phyloP scores from a whole-genome alignment of 805 yeast species.

The Lachancea thermotolerans region DNA sequence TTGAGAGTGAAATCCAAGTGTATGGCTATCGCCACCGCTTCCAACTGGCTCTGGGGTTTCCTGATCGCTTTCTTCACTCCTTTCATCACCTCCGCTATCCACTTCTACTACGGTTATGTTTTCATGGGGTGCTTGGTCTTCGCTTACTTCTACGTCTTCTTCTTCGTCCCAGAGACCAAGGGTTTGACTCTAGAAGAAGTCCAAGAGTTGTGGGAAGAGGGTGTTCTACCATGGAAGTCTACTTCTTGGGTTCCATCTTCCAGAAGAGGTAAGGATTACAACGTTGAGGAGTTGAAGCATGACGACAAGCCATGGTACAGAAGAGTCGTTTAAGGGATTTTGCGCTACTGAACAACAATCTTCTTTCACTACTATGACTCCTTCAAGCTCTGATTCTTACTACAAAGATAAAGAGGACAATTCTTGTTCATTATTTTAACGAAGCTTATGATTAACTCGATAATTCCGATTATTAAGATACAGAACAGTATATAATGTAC shows the following conservation, averaged over 20 bases:
- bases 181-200: conserved; percentile 77
- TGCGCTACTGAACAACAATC: not conserved
- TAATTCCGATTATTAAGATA: too few relatives aligned
- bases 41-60: conserved; percentile 63
- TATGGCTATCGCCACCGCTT: conserved; percentile 50
- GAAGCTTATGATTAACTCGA: not conserved
- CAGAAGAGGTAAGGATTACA: conserved; percentile 24
- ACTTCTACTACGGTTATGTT: conserved; percentile 62
- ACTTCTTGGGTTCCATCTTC: conserved; percentile 44
- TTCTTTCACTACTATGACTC: not conserved
- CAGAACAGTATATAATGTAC: too few relatives aligned
- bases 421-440: not conserved
- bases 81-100: conserved; percentile 53
- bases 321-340: conserved; percentile 10
- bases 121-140: conserved; percentile 49
- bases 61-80: conserved; percentile 65
- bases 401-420: too few relatives aligned
- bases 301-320: conserved; percentile 25
- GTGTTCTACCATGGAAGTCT: conserved; percentile 39
- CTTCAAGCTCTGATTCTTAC: not conserved
- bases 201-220: conserved; percentile 47
- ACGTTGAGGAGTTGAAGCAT: conserved; percentile 21
- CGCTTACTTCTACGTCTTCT: conserved; percentile 55
- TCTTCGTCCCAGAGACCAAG: conserved; percentile 67
- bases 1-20: conserved; percentile 58